phyloP scores from a whole-genome alignment of 176 grass and related monocot genomes.

The Avena sativa region DNA sequence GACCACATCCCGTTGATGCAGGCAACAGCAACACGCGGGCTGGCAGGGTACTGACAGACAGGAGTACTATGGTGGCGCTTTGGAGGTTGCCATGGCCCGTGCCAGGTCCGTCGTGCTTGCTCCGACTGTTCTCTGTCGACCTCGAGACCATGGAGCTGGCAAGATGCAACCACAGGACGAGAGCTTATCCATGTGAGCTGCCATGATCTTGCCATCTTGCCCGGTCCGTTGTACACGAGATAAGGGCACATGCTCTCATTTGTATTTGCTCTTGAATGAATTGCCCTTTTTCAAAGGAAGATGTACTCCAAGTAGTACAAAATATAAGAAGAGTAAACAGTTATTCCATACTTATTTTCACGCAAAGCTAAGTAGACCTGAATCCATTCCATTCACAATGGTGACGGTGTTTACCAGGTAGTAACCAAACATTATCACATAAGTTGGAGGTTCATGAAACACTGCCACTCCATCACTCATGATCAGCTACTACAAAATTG shows the following conservation, averaged over 20 bases:
- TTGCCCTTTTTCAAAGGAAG: background rate
- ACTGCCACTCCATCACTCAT: background rate
- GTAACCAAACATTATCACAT: constrained; percentile 2
- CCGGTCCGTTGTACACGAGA: background rate
- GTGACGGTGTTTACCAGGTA: background rate
- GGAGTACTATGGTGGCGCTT: background rate
- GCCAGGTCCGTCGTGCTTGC: background rate
- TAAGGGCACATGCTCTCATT: background rate
- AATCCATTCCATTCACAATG: background rate
- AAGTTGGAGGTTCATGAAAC: background rate
- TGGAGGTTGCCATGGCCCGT: background rate
- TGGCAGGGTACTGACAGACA: background rate
- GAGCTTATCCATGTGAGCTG: background rate
- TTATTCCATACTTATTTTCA: too few species aligned
- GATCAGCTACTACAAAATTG: constrained; percentile 16
- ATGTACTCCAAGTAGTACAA: too few species aligned
- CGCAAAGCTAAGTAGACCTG: too few species aligned
- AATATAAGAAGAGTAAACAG: too few species aligned
- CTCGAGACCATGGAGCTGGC: background rate
- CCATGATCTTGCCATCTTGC: background rate
- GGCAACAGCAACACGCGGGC: background rate
- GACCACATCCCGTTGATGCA: background rate
- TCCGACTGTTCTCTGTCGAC: background rate
- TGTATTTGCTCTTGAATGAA: background rate
- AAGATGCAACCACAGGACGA: background rate